Percentiles rank a stretch among this genome's conserved stretches.
Conservation (phyloP, 495 filamentous ascomycete species). For the Pyrenula massariospora region DNA sequence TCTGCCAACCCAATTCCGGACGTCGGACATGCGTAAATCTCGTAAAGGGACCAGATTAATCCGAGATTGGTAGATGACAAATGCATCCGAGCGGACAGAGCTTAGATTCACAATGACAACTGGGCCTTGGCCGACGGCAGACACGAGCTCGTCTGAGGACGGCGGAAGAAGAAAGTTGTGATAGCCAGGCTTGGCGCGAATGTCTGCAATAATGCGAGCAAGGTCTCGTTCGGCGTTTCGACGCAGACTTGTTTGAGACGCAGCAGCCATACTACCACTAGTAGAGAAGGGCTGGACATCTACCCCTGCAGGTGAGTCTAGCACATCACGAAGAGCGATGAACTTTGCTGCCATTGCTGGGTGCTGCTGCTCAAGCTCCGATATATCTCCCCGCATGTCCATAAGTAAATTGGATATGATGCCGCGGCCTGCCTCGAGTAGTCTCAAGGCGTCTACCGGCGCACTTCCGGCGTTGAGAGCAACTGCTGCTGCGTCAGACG, state of each 20-base stretch:
- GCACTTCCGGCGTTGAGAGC: conserved; percentile 7
- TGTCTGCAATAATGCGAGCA: background rate
- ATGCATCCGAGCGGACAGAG: conserved; percentile 4
- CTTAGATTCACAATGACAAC: conserved; percentile 11
- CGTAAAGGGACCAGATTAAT: background rate
- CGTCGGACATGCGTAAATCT: background rate
- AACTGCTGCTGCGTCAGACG: conserved; percentile 11
- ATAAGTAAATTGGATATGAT: conserved; percentile 4
- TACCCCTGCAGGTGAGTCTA: background rate
- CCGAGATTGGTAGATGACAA: conserved; percentile 1
- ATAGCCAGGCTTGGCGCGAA: conserved; percentile 6
- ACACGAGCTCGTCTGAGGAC: conserved; percentile 4
- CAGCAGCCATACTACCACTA: background rate
- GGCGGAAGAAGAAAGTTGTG: conserved; percentile 7
- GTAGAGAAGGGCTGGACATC: background rate
- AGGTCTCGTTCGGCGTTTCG: background rate
- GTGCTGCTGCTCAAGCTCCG: conserved; percentile 3
- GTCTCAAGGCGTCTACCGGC: conserved; percentile 3
- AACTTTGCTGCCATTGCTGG: conserved; percentile 3
- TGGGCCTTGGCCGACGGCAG: conserved; percentile 4
- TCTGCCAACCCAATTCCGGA: background rate
- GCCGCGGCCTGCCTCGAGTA: conserved; percentile 11
- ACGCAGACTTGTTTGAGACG: background rate
- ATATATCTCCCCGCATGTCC: conserved; percentile 4
- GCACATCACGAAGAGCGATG: conserved; percentile 1